Evolutionary conservation across 1,139 yeast genomes (phyloP), one percentile per base, ranked within the genome.

Genomic region (Blastobotrys buckinghamii): DNA sequence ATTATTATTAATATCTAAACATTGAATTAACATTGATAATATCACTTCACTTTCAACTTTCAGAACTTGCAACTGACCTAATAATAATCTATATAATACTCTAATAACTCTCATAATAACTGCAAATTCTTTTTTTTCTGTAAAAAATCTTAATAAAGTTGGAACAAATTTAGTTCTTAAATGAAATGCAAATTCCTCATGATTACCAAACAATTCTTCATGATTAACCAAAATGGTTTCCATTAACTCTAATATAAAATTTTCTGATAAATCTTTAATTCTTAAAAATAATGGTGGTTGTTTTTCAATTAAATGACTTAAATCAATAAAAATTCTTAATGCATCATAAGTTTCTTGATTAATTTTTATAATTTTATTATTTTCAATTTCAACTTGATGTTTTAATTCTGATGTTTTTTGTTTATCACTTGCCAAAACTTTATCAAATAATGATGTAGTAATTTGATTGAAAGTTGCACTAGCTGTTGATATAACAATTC

Each of bases 401-500:
- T 40, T 15, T 39, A 6, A 17, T 17, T 26, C 16, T 36, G 33
- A 19, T 22, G 24, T 12, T 47, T 47, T n/a, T n/a, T n/a, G n/a
- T 34, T 60, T 62, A 44, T 73, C 76, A 45, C 71, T 75, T 2
- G 66, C 69, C 15, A 62, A 65, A 2, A 79, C 76, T 50, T 81
- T 77, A 51, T 89, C 97, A 63, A 82, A 90, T 0, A 88, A 76
- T 35, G 84, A 78, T 37, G 84, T 79, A 45, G 89, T 77, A 42
- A 92, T 68, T 63, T 92, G 97, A 56, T 89, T 95, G 43, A 89
- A 75, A 1, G 97, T 88, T 1, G 97, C 98, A 43, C 88, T 81
- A 0, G 97, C 97, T 0, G 97, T 86, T 58, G 89, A 90, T n/a
- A 80, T 75, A 2, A 92, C 96, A 54, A 86, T 85, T 0, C 85